Percentiles rank a stretch among this genome's conserved stretches.
Conservation (phyloP, 140 eudicot species). For the Ambrosia hybrid region DNA sequence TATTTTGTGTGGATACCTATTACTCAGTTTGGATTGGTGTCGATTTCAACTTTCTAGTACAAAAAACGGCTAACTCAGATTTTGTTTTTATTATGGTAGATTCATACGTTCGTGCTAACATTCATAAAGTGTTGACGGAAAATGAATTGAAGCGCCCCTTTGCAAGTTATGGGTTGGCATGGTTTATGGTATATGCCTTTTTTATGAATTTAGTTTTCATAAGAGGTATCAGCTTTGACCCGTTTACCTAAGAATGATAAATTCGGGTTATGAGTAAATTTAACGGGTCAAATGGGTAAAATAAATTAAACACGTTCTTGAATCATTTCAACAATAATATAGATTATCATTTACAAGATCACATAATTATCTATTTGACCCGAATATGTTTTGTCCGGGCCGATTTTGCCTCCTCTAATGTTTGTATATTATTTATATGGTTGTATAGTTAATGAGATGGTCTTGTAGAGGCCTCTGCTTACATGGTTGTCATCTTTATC, state of each 20-base stretch:
- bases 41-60: no score
- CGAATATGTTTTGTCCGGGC: not conserved
- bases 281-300: not conserved
- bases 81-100: constrained; percentile 34
- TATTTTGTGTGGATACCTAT: no score
- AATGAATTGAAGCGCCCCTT: constrained; percentile 49
- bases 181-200: constrained; percentile 53
- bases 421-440: not conserved
- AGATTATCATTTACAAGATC: not conserved
- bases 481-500: constrained; percentile 43
- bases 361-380: not conserved
- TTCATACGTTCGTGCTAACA: constrained; percentile 48
- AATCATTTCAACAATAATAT: not conserved
- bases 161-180: constrained; percentile 57
- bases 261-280: not conserved
- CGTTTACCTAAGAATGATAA: not conserved
- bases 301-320: not conserved
- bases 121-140: constrained; percentile 47
- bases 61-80: not conserved
- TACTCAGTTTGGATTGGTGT: no score
- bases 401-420: not conserved
- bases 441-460: constrained; percentile 8
- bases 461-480: constrained; percentile 41
- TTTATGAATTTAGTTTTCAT: constrained; percentile 3
- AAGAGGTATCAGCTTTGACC: not conserved